Evolutionary conservation across 306 rosid genomes (phyloP).

Genomic region (Casuarina glauca): DNA sequence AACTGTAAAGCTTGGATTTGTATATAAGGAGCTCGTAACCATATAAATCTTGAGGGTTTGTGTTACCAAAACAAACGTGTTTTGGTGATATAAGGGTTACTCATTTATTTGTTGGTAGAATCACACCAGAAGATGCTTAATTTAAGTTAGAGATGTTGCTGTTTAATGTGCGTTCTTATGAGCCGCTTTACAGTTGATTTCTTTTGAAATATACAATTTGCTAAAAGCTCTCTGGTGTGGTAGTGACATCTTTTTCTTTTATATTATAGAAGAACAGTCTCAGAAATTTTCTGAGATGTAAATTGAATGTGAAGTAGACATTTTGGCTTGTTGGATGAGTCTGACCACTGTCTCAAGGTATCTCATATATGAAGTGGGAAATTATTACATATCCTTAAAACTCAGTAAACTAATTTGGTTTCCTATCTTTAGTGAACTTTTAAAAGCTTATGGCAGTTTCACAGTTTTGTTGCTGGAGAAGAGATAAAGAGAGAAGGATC

Average conservation of each 20-base stretch:
- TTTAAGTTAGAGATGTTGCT: not conserved
- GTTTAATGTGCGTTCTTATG: not conserved
- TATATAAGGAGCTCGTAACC: too few relatives aligned
- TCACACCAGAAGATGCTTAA: not conserved
- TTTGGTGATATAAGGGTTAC: not conserved
- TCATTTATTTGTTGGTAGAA: not conserved
- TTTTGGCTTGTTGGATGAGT: not conserved
- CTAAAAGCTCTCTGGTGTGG: not conserved
- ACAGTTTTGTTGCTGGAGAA: not conserved
- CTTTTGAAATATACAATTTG: not conserved
- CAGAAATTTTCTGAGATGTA: not conserved
- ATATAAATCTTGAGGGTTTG: not conserved
- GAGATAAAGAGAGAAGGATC: not conserved
- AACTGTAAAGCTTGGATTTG: not conserved
- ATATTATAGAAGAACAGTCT: not conserved
- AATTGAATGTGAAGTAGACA: not conserved
- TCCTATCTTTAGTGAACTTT: not conserved
- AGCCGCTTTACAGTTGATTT: not conserved
- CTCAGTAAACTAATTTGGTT: not conserved
- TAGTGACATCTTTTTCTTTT: not conserved
- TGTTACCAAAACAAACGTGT: not conserved
- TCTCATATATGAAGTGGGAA: not conserved
- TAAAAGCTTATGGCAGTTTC: not conserved
- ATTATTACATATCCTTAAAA: not conserved
- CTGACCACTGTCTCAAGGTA: not conserved